These are phyloP conservation scores for Hypoxylon sp. DNA, from an alignment of 2,329 filamentous ascomycete species.

Conservation along the genomic window DNA sequence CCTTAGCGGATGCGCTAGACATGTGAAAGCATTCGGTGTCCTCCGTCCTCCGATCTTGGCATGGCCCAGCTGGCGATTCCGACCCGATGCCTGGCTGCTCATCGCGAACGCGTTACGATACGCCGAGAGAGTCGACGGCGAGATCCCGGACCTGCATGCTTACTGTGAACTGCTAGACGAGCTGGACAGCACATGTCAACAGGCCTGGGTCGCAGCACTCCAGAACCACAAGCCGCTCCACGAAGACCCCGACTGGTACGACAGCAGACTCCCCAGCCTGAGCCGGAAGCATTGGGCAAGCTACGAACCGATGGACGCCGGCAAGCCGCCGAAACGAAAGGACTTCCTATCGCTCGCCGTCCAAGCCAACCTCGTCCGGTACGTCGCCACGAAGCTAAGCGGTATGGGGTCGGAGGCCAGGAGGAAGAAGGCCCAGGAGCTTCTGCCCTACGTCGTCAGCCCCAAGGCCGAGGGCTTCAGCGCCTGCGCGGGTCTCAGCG, in stretches of 20 bases:
- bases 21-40: constrained; percentile 51
- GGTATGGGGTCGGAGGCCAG: constrained; percentile 38
- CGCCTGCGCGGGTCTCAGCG: constrained; percentile 53
- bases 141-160: constrained; percentile 43
- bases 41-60: constrained; percentile 50
- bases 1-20: constrained; percentile 53
- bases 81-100: constrained; percentile 54
- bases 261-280: constrained; percentile 49
- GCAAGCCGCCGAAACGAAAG: constrained; percentile 54
- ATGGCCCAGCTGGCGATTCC: constrained; percentile 53
- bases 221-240: constrained; percentile 52
- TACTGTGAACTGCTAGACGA: constrained; percentile 53
- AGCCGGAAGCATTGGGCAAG: constrained; percentile 53
- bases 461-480: constrained; percentile 54
- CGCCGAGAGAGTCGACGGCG: constrained; percentile 50
- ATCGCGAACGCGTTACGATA: constrained; percentile 53
- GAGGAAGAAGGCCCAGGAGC: constrained; percentile 53
- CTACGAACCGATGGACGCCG: constrained; percentile 55
- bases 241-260: constrained; percentile 55
- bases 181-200: constrained; percentile 51
- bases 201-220: constrained; percentile 50
- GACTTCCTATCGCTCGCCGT: constrained; percentile 53
- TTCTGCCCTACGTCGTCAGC: constrained; percentile 52
- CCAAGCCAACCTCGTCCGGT: constrained; percentile 52
- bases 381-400: constrained; percentile 48